Conservation (phyloP, 805 yeast genomes). For the Wickerhamomyces hampshirensis region DNA sequence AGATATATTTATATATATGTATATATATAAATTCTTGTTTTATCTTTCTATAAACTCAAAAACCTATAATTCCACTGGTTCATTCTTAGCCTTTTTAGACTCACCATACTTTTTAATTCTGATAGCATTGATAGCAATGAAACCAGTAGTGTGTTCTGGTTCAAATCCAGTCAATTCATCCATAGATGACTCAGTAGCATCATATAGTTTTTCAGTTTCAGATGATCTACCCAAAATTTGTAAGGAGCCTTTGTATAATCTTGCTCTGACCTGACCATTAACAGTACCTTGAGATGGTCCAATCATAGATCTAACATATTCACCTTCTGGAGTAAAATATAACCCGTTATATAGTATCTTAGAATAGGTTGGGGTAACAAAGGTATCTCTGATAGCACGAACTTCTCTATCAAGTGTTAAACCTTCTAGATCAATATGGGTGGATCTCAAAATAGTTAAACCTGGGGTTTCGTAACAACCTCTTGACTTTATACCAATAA, state of each 20-base stretch:
- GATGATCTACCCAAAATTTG: constrained; percentile 90
- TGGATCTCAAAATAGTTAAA: constrained; percentile 84
- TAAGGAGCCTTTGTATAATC: constrained; percentile 87
- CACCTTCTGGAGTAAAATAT: constrained; percentile 98
- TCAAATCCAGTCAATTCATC: constrained; percentile 97
- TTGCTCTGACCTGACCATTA: constrained; percentile 92
- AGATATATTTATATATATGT: no score
- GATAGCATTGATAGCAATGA: constrained; percentile 96
- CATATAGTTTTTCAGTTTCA: constrained; percentile 92
- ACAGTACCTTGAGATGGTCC: constrained; percentile 92
- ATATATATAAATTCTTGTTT: no score
- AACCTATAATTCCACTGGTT: constrained; percentile 32
- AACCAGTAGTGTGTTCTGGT: constrained; percentile 95
- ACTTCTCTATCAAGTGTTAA: constrained; percentile 96
- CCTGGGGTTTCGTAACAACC: constrained; percentile 99
- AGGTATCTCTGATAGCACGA: constrained; percentile 91
- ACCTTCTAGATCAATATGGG: constrained; percentile 97
- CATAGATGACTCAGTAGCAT: constrained; percentile 98
- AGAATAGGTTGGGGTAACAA: constrained; percentile 90
- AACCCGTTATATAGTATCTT: constrained; percentile 92
- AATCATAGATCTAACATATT: constrained; percentile 89
- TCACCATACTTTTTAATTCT: constrained; percentile 98
- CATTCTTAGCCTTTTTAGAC: constrained; percentile 79
- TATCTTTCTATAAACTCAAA: neutral
- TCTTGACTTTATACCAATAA: constrained; percentile 97